Conservation (phyloP, 495 filamentous ascomycete genomes). For the Penicillium roqueforti region DNA sequence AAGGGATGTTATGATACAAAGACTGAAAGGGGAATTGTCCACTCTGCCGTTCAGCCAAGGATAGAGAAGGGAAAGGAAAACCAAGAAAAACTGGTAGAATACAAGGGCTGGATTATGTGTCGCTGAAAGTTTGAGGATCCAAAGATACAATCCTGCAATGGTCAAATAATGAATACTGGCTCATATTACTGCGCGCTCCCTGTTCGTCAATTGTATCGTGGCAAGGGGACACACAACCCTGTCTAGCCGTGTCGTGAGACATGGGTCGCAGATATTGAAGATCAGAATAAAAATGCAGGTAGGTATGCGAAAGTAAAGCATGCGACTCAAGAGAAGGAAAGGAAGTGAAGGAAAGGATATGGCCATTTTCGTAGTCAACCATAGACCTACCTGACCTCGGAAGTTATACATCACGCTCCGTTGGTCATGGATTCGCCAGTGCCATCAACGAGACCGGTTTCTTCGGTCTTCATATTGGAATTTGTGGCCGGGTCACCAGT, state of each 20-base stretch:
- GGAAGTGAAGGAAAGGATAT: slow-evolving; percentile 3
- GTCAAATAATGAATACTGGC: background rate
- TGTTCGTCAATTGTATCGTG: background rate
- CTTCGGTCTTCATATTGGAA: slow-evolving; percentile 21
- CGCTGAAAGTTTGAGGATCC: background rate
- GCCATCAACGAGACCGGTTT: slow-evolving; percentile 10
- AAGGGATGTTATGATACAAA: slow-evolving; percentile 2
- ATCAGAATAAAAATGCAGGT: background rate
- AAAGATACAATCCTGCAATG: background rate
- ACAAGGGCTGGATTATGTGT: slow-evolving; percentile 1
- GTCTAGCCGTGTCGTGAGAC: background rate
- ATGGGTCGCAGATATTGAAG: background rate
- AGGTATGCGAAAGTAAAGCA: background rate
- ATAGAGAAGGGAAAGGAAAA: background rate
- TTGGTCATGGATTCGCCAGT: slow-evolving; percentile 31
- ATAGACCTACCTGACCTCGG: background rate
- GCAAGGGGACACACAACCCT: background rate
- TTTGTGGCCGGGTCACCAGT: slow-evolving; percentile 18
- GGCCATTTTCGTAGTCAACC: background rate
- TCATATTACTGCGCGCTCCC: background rate
- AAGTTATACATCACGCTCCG: slow-evolving; percentile 19
- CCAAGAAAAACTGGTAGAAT: background rate
- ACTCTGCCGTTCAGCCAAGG: background rate
- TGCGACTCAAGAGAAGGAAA: background rate
- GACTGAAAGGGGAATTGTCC: background rate